phyloP scores from a whole-genome alignment of 208 protist genomes.

The Novymonas esmeraldas region DNA sequence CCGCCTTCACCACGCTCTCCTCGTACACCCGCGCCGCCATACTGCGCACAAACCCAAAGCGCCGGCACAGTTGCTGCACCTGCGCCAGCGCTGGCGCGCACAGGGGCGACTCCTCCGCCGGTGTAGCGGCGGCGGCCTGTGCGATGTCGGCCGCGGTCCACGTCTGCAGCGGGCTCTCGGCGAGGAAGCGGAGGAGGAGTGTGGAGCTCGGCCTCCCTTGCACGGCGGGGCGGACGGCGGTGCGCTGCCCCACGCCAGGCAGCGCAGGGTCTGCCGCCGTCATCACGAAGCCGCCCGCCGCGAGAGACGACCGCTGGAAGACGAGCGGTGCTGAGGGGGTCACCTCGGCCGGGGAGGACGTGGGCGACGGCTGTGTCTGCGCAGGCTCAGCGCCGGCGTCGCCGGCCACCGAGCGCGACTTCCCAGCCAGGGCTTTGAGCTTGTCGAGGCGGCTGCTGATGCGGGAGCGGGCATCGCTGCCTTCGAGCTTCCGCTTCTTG shows the following conservation, averaged over 20 bases:
- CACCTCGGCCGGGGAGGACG: not conserved
- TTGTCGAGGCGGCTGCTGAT: slow-evolving; percentile 68
- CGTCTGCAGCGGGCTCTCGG: slow-evolving; percentile 7
- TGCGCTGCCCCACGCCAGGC: slow-evolving; percentile 4
- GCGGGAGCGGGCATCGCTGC: slow-evolving; percentile 56
- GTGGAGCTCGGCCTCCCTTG: slow-evolving; percentile 81
- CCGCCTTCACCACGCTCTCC: slow-evolving; percentile 15
- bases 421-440: slow-evolving; percentile 36
- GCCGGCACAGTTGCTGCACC: slow-evolving; percentile 50
- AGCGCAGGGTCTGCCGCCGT: not conserved
- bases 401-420: slow-evolving; percentile 5
- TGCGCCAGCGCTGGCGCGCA: slow-evolving; percentile 34
- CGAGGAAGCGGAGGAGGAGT: slow-evolving; percentile 61
- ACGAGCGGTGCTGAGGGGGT: slow-evolving; percentile 45
- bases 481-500: slow-evolving; percentile 55
- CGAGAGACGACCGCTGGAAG: slow-evolving; percentile 63
- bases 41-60: slow-evolving; percentile 62
- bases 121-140: slow-evolving; percentile 20
- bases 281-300: slow-evolving; percentile 78
- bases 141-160: slow-evolving; percentile 12
- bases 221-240: slow-evolving; percentile 7
- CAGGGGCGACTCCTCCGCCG: slow-evolving; percentile 7
- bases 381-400: too few species aligned
- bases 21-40: slow-evolving; percentile 40
- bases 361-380: not conserved